These are phyloP conservation scores for Lactifluus subvellereus DNA, from an alignment of 768 basidiomycete genomes.

Conservation along the genomic window DNA sequence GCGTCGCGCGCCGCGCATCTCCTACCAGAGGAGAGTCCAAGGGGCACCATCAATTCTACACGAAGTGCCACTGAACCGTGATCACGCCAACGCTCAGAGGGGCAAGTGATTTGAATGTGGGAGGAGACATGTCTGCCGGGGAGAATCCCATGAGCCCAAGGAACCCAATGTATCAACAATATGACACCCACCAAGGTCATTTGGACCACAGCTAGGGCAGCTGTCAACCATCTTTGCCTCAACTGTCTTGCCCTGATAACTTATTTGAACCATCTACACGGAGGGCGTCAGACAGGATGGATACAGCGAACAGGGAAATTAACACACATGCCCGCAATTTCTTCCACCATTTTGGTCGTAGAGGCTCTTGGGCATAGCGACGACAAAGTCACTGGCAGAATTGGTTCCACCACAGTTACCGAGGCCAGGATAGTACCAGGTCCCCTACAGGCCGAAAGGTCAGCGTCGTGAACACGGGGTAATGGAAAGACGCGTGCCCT, in stretches of 20 bases:
- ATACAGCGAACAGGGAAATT: not conserved
- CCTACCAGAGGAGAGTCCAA: conserved; percentile 15
- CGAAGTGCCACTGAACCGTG: conserved; percentile 3
- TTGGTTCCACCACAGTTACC: conserved; percentile 20
- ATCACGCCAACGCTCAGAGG: conserved; percentile 4
- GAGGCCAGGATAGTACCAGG: conserved; percentile 19
- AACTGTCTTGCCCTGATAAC: conserved; percentile 7
- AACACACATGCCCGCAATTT: conserved; percentile 20
- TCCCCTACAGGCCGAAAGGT: conserved; percentile 13
- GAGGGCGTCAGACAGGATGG: not conserved
- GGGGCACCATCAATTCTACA: not conserved
- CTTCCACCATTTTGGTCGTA: conserved; percentile 9
- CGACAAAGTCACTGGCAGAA: not conserved
- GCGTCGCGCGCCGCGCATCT: not conserved
- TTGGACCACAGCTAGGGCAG: conserved; percentile 14
- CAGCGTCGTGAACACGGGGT: conserved; percentile 5
- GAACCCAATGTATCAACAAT: not conserved
- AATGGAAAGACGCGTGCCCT: conserved; percentile 39
- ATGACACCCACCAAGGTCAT: conserved; percentile 20
- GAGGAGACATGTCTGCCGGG: conserved; percentile 21
- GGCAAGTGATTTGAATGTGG: conserved; percentile 8
- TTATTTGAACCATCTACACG: conserved; percentile 12
- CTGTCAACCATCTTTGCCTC: conserved; percentile 14
- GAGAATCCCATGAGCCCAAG: not conserved
- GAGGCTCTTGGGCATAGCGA: conserved; percentile 16